Conservation (phyloP, 805 yeast genomes). For the Cyberlindnera mycetangii region DNA sequence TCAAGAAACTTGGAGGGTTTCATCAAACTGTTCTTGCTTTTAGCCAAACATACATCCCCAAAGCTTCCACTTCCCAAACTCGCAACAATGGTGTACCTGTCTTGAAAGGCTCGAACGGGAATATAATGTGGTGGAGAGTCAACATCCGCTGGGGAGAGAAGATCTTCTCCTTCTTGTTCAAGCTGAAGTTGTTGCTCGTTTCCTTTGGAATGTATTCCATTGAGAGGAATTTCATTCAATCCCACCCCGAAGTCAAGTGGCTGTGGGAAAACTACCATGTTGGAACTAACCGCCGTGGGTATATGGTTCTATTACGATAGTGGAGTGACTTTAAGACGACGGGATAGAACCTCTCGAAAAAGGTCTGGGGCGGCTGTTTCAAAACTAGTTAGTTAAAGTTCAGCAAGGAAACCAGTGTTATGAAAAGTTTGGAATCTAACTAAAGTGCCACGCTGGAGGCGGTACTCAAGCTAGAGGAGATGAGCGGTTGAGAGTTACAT, state of each 20-base stretch:
- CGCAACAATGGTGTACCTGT: slow-evolving; percentile 48
- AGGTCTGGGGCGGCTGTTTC: too few species aligned
- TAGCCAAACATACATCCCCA: slow-evolving; percentile 68
- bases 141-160: slow-evolving; percentile 36
- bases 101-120: slow-evolving; percentile 41
- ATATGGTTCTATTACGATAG: too few species aligned
- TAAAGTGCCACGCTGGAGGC: too few species aligned
- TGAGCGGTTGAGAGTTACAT: neutral
- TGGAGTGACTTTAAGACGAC: too few species aligned
- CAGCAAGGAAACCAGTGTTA: too few species aligned
- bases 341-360: too few species aligned
- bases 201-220: neutral
- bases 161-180: neutral
- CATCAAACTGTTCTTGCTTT: slow-evolving; percentile 33
- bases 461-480: neutral
- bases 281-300: too few species aligned
- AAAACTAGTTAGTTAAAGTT: too few species aligned
- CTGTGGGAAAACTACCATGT: too few species aligned
- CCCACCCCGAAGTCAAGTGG: too few species aligned
- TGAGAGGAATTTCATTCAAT: too few species aligned
- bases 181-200: neutral
- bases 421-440: too few species aligned
- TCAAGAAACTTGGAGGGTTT: slow-evolving; percentile 17
- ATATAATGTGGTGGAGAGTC: slow-evolving; percentile 38
- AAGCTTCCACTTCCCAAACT: slow-evolving; percentile 73